These are phyloP conservation scores for Abortiporus biennis DNA, from an alignment of 1,284 basidiomycete species.

Conservation along the genomic window DNA sequence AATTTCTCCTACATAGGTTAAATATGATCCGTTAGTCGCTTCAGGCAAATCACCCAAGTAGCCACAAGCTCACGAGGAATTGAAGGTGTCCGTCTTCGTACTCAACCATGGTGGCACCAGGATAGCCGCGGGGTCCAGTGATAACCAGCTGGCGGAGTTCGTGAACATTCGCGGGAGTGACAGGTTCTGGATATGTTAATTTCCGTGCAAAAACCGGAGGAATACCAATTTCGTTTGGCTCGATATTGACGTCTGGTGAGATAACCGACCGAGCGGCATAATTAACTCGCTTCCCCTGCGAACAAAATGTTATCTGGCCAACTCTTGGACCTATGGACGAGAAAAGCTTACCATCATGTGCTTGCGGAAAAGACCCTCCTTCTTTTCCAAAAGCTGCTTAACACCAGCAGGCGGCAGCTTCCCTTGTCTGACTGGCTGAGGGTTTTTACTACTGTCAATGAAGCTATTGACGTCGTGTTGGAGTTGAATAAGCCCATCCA, in stretches of 20 bases:
- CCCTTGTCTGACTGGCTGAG: constrained; percentile 77
- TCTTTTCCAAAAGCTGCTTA: constrained; percentile 98
- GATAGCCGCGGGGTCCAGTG: constrained; percentile 85
- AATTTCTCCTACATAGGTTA: constrained; percentile 67
- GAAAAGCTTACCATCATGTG: constrained; percentile 88
- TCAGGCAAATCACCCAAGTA: no score
- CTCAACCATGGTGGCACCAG: constrained; percentile 93
- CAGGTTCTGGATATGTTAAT: constrained; percentile 96
- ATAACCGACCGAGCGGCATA: constrained; percentile 99
- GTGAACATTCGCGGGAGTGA: constrained; percentile 88
- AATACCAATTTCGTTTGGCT: constrained; percentile 98
- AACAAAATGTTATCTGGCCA: constrained; percentile 7
- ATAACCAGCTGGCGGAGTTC: constrained; percentile 90
- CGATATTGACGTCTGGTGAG: constrained; percentile 98
- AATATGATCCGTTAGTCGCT: neutral
- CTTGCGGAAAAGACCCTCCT: constrained; percentile 97
- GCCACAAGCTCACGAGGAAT: constrained; percentile 53
- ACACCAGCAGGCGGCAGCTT: constrained; percentile 93
- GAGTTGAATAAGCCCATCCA: constrained; percentile 84
- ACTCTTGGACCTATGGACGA: constrained; percentile 4
- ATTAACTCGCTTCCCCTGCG: constrained; percentile 97
- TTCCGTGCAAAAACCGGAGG: constrained; percentile 98
- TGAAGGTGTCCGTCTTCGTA: constrained; percentile 90
- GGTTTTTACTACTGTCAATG: constrained; percentile 97
- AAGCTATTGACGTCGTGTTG: constrained; percentile 97